phyloP scores from a whole-genome alignment of 2,329 filamentous ascomycete genomes.

The Phoma sp. region DNA sequence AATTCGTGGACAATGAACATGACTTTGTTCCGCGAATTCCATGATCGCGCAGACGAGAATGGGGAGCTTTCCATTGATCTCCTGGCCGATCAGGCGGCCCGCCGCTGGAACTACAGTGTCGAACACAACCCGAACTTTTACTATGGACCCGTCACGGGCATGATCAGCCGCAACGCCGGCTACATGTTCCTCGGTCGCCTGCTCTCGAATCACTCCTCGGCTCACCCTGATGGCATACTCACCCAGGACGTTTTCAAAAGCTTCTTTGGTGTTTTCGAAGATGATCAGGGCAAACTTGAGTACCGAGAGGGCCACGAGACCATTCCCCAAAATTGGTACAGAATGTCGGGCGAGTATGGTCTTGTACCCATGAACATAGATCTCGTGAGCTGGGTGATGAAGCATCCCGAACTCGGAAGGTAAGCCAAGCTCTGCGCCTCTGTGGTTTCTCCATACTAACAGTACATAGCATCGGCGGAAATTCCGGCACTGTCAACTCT shows the following conservation, averaged over 20 bases:
- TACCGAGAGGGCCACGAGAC: constrained; percentile 56
- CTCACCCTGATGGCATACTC: constrained; percentile 23
- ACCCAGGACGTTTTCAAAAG: constrained; percentile 47
- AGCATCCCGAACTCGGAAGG: constrained; percentile 27
- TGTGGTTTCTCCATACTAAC: neutral
- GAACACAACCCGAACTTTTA: constrained; percentile 61
- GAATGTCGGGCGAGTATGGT: constrained; percentile 54
- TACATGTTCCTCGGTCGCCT: constrained; percentile 33
- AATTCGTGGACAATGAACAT: constrained; percentile 51
- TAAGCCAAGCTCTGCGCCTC: constrained; percentile 3
- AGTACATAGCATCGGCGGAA: constrained; percentile 55
- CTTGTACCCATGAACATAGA: constrained; percentile 44
- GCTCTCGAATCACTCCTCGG: constrained; percentile 36
- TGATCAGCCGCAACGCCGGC: constrained; percentile 57
- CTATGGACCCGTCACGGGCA: constrained; percentile 60
- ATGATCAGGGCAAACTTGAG: constrained; percentile 47
- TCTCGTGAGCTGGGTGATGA: constrained; percentile 20
- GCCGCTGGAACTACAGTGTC: constrained; percentile 57
- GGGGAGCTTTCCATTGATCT: constrained; percentile 25
- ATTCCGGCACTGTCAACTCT: constrained; percentile 58
- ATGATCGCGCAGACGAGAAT: constrained; percentile 34
- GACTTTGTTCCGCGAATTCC: constrained; percentile 54
- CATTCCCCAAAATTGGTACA: constrained; percentile 62
- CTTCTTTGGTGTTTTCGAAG: constrained; percentile 56
- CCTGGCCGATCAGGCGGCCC: constrained; percentile 33